phyloP scores from a whole-genome alignment of 805 yeast genomes.

The Saccharomycopsis javanensis region DNA sequence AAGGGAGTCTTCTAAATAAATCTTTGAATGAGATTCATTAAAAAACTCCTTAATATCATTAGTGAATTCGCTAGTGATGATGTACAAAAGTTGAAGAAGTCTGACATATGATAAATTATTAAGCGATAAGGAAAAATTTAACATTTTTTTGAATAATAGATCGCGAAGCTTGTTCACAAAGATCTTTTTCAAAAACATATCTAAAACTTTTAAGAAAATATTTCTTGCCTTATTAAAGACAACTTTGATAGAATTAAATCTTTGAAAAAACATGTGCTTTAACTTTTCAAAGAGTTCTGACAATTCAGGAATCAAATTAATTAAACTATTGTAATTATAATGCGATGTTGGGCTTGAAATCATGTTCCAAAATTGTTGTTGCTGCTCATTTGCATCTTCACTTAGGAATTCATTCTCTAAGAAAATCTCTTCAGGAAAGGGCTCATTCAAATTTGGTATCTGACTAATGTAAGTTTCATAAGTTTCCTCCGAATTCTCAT shows the following conservation, averaged over 20 bases:
- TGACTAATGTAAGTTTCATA: constrained; percentile 75
- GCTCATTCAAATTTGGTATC: constrained; percentile 48
- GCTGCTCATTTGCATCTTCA: constrained; percentile 27
- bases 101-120: constrained; percentile 69
- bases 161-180: constrained; percentile 31
- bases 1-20: constrained; percentile 16
- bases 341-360: constrained; percentile 51
- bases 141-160: constrained; percentile 35
- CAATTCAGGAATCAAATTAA: constrained; percentile 41
- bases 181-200: constrained; percentile 62
- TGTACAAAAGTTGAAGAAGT: constrained; percentile 57
- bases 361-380: constrained; percentile 43
- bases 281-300: constrained; percentile 45
- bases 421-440: constrained; percentile 35
- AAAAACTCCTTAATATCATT: constrained; percentile 57
- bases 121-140: constrained; percentile 52
- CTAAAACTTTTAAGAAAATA: constrained; percentile 55
- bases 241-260: constrained; percentile 60
- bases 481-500: constrained; percentile 68
- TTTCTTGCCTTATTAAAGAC: constrained; percentile 67
- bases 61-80: constrained; percentile 48
- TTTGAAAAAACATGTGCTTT: constrained; percentile 52
- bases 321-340: constrained; percentile 26
- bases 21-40: constrained; percentile 21
- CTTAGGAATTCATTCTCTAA: constrained; percentile 19